Base-by-base conservation (phyloP, 192 early-diverging fungal species). In the Backusella tarrabulga region DNA sequence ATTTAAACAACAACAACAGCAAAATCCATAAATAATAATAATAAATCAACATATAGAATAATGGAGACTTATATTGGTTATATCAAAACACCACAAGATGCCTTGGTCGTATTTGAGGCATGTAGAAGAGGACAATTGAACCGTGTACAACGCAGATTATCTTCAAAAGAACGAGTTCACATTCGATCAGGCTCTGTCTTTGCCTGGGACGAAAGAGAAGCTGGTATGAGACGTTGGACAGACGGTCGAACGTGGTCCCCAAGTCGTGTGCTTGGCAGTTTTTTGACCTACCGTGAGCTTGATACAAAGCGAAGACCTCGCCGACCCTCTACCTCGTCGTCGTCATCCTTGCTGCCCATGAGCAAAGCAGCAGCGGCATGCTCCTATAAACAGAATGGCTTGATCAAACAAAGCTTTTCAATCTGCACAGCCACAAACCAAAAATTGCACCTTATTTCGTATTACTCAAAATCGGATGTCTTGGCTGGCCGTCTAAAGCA, bases 221-320 rank as follows among this genome's bases (percentile, higher is more conserved):
- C 91, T 63, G 96, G 95, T 19, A 97, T 97, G 91, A 86, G 94
- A 77, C 88, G 96, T 42, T 97, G 96, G 96, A 96, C 96, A 0
- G 96, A 97, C 80, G 95, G 95, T 19, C 90, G 92, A 78, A 92
- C 89, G 63, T 97, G 96, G 96, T 94, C 93, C 36, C 92, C 96
- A 1, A 93, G 91, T 36, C 88, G 96, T 35, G 95, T 97, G 68
- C 90, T 93, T 41, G 95, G 95, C 32, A 93, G 90, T 67, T 97
- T 97, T 79, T 83, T 97, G 63, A 95, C 95, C 0, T 97, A 97
- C 82, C 92, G 95, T 80, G 95, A 96, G 81, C 86, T 93, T 75
- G 90, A 95, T 78, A 86, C 88, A 50, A 87, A 91, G 71, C 82
- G 89, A 36, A 87, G 88, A 42, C 85, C 82, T 8, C 84, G 88